Conservation (phyloP, 139 green algal genomes). For the Chlamydomonas incerta region DNA sequence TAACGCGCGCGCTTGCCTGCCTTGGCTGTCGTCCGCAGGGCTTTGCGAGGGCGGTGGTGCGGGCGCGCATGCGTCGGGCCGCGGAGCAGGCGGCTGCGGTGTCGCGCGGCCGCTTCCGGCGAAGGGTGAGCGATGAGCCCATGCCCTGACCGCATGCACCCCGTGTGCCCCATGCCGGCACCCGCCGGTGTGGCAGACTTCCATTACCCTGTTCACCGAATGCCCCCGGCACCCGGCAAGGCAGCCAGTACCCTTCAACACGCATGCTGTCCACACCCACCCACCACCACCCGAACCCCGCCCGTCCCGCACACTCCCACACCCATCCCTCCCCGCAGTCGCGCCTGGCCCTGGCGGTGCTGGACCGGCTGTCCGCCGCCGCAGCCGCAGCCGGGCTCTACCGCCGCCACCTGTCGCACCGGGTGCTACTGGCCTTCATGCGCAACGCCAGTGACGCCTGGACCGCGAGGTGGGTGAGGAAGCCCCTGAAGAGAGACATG, state of each 20-base stretch:
- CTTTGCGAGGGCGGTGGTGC: not conserved
- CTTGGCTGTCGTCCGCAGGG: not conserved
- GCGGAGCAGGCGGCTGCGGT: not conserved
- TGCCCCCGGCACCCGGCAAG: no score
- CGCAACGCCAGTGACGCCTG: not conserved
- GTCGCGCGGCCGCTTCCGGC: not conserved
- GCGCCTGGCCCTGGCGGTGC: not conserved
- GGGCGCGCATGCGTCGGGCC: not conserved
- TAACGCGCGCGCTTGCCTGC: no score
- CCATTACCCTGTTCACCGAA: no score
- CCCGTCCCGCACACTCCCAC: not conserved
- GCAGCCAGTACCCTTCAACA: no score
- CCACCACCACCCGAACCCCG: no score
- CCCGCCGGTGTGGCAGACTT: no score
- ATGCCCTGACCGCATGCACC: no score
- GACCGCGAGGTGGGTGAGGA: not conserved
- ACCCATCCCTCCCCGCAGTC: not conserved
- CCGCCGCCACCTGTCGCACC: not conserved
- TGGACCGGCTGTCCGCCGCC: not conserved
- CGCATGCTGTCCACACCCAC: no score
- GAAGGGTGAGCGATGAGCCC: no score
- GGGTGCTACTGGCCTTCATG: conserved; percentile 33
- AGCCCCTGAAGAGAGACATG: no score
- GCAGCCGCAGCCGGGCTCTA: conserved; percentile 7
- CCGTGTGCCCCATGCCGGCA: no score